Conservation (phyloP, 495 filamentous ascomycete genomes). For the Rhypophila decipiens region DNA sequence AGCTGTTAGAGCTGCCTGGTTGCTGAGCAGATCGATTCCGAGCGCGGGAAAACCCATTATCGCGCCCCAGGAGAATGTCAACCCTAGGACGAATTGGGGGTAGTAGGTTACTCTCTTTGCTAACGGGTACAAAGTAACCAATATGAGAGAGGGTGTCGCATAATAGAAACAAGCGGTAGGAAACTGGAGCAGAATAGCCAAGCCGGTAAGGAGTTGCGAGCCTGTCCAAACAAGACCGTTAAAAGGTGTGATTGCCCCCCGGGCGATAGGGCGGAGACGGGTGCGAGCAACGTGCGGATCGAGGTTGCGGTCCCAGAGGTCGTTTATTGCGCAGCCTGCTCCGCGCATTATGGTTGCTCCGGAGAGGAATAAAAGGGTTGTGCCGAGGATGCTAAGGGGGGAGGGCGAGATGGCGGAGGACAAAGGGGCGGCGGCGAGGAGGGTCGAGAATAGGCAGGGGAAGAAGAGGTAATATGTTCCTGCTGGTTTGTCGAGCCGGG, state of each 20-base stretch:
- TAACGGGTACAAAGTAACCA: conserved; percentile 81
- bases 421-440: conserved; percentile 60
- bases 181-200: conserved; percentile 80
- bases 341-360: conserved; percentile 95
- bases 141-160: conserved; percentile 72
- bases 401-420: conserved; percentile 37
- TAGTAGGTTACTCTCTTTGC: conserved; percentile 94
- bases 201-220: conserved; percentile 69
- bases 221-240: conserved; percentile 78
- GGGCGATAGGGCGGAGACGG: conserved; percentile 79
- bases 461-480: conserved; percentile 96
- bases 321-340: conserved; percentile 97
- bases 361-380: conserved; percentile 70
- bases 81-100: conserved; percentile 82
- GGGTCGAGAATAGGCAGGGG: conserved; percentile 87
- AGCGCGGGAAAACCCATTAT: conserved; percentile 95
- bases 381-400: conserved; percentile 52
- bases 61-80: conserved; percentile 96
- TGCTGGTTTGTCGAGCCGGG: conserved; percentile 88
- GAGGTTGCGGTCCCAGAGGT: conserved; percentile 91
- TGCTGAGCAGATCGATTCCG: conserved; percentile 68
- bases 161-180: conserved; percentile 79
- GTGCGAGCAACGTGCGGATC: conserved; percentile 89
- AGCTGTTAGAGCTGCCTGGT: conserved; percentile 56
- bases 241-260: conserved; percentile 70